Base-by-base conservation (phyloP, 2,329 filamentous ascomycete genomes). In the Chrysoporthe austroafricana region DNA sequence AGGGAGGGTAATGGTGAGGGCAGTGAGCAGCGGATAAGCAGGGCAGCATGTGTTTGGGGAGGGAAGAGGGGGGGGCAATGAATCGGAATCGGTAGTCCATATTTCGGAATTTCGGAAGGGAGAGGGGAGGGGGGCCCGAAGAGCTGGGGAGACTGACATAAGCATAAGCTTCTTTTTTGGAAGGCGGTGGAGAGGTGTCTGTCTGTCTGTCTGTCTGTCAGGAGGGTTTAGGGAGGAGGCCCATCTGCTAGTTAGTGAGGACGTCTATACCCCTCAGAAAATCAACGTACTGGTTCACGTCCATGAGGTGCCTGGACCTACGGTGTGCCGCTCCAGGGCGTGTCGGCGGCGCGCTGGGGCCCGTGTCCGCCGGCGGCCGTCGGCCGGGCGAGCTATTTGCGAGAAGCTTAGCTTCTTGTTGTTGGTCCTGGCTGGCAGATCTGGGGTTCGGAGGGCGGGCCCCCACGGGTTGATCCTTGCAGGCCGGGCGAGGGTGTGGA, bases 191-290 rank as follows among this genome's bases (percentile, higher is more conserved):
- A 26, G 26, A 26, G 26, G 26, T 26, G 26, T 26, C 26, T 26
- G 26, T 26, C 26, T 26, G 26, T 26, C 26, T 26, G 26, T 26
- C 26, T 26, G 26, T 26, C 26, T 26, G 26, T 26, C 26, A 14
- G 36, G n/a, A 39, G 8, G n/a, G 39, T 26, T 26, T 26, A 44
- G 39, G 39, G 39, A 44, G 57, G 57, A 60, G 39, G 21, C 4
- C 44, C 44, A 44, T 60, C 32, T 60, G 57, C 57, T 60, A 60
- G 36, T 26, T 26, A 26, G 44, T 60, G n/a, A 39, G 57, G 39
- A 60, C 57, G 9, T 36, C n/a, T 32, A 60, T 60, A 32, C n/a
- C 57, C 57, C 39, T 13, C 48, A 54, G 26, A 52, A 18, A 48
- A 42, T 36, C 2, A 60, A 11, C 43, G 14, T 18, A 44, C 21